These are phyloP conservation scores for Oryza officinalis DNA, from an alignment of 176 grass and related monocot species.

Conservation along the genomic window DNA sequence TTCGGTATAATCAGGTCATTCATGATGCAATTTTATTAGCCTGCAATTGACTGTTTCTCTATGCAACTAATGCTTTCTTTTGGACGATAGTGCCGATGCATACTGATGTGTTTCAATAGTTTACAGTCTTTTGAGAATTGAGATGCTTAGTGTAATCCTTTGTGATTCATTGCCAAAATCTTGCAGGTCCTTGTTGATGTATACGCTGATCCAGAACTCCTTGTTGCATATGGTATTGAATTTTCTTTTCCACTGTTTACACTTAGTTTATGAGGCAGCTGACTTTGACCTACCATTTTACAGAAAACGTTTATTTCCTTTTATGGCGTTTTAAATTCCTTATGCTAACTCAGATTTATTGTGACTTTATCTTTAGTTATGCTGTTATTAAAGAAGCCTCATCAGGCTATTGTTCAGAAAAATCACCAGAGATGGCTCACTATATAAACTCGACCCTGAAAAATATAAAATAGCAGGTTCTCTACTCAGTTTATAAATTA, in stretches of 20 bases:
- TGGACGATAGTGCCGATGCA: not conserved
- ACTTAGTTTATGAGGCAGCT: slow-evolving; percentile 13
- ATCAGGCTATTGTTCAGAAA: not conserved
- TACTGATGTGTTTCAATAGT: not conserved
- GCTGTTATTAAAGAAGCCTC: not conserved
- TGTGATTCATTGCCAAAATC: slow-evolving; percentile 17
- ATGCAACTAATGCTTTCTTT: not conserved
- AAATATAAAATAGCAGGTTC: not conserved
- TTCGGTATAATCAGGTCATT: slow-evolving; percentile 7
- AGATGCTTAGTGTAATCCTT: slow-evolving; percentile 23
- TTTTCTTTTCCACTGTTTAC: slow-evolving; percentile 27
- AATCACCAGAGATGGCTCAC: not conserved
- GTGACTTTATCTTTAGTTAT: not conserved
- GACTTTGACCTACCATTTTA: slow-evolving; percentile 20
- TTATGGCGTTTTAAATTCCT: not conserved
- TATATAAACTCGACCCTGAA: not conserved
- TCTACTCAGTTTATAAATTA: slow-evolving; percentile 1
- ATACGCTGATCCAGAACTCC: slow-evolving; percentile 81
- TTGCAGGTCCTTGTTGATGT: slow-evolving; percentile 97
- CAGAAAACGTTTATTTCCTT: not conserved
- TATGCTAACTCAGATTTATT: not conserved
- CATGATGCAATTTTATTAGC: not conserved
- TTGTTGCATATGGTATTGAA: slow-evolving; percentile 94
- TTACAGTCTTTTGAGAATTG: slow-evolving; percentile 13
- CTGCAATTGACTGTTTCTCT: slow-evolving; percentile 17